Conservation (phyloP, 2,329 filamentous ascomycete genomes). For the Venturia effusa region DNA sequence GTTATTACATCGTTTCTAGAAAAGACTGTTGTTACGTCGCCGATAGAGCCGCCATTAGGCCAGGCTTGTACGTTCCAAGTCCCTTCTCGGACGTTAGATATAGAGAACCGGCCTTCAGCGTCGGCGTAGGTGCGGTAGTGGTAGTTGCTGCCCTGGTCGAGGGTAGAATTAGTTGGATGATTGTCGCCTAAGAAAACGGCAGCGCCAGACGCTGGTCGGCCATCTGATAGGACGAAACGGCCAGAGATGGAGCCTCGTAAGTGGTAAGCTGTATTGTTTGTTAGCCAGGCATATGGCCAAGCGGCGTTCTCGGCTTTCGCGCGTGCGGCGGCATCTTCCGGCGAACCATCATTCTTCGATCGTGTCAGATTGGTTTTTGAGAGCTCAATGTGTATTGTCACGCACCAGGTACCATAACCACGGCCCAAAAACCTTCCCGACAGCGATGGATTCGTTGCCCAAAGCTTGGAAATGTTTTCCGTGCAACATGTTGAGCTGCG, state of each 20-base stretch:
- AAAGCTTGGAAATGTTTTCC: slow-evolving; percentile 37
- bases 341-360: slow-evolving; percentile 35
- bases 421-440: slow-evolving; percentile 16
- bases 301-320: slow-evolving; percentile 30
- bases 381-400: slow-evolving; percentile 3
- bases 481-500: slow-evolving; percentile 45
- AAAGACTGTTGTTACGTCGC: slow-evolving; percentile 36
- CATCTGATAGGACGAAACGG: slow-evolving; percentile 35
- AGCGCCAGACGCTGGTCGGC: slow-evolving; percentile 36
- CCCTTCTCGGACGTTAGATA: slow-evolving; percentile 33
- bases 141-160: slow-evolving; percentile 38
- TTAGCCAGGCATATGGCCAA: slow-evolving; percentile 42
- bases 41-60: slow-evolving; percentile 35
- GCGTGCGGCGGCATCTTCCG: slow-evolving; percentile 30
- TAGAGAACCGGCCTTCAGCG: slow-evolving; percentile 31
- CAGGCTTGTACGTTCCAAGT: slow-evolving; percentile 40
- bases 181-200: slow-evolving; percentile 42
- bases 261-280: slow-evolving; percentile 33
- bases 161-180: slow-evolving; percentile 31
- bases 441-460: slow-evolving; percentile 25
- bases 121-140: slow-evolving; percentile 41
- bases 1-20: slow-evolving; percentile 32
- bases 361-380: background rate
- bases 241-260: slow-evolving; percentile 37
- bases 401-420: slow-evolving; percentile 14